Base-by-base conservation (phyloP, 768 basidiomycete species). In the Tulasnella sp. region DNA sequence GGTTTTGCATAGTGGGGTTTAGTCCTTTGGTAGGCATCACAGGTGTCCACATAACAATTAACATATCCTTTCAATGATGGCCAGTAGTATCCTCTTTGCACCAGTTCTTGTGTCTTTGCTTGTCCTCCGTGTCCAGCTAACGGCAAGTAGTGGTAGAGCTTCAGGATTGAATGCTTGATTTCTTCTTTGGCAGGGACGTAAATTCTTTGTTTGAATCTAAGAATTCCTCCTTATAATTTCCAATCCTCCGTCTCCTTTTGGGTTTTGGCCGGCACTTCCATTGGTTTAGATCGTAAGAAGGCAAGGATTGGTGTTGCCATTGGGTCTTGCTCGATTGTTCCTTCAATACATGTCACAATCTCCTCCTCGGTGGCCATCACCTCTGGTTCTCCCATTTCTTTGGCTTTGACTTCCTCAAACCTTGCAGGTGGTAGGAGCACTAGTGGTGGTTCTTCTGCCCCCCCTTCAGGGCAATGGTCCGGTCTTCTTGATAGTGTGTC, bases 41-140 rank as follows among this genome's bases (percentile, higher is more conserved):
- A 80, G 1, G 63, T 37, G 2, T 35, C 6, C 35, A 80, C 74
- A 65, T 79, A 80, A 14, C 69, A 34, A 11, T 74, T 40, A 39
- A 80, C 71, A 52, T 75, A 77, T 29, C 29, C 6, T 17, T 42
- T 26, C 66, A 75, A 72, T 9, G 19, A n/a, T 29, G 73, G 75
- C 76, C 76, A 79, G 42, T 69, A 75, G 69, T 63, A 78, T 16
- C 78, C 39, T 35, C 75, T 68, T 5, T n/a, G 29, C 14, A 78
- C 66, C 1, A 76, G 65, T 26, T 77, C 73, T 8, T 47, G 34
- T 1, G 78, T 78, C 40, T 76, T 75, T 1, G 17, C 41, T 19
- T 65, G 32, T 0, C 79, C 79, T 35, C 19, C 22, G 52, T 74
- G 73, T n/a, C 73, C 32, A 2, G 39, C 68, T 1, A 32, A 17